Evolutionary conservation across 1,284 basidiomycete species (phyloP), one percentile per base, ranked within the genome.

Genomic region (Heterobasidion irregulare): DNA sequence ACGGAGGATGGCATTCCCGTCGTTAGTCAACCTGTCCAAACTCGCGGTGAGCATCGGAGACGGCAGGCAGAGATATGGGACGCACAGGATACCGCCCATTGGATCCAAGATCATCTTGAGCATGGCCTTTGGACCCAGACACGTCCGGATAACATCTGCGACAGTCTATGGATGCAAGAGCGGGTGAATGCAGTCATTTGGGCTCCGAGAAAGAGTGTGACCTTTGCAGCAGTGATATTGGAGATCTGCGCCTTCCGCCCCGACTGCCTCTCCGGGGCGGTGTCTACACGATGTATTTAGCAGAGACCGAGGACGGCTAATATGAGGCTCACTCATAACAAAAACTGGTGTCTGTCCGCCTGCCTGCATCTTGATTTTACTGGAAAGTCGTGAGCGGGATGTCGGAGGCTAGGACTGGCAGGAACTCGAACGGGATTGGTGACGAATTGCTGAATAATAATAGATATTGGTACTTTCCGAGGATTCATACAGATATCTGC

Each of bases 71-170:
- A 45, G 54, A 36, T 34, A 7, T 15, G 38, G 15, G 16, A 78
- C 89, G 66, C 62, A 94, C 92, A 96, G 66, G 63, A 97, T 97
- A 54, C 94, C 94, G 56, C 94, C 94, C 94, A 97, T 97, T 2
- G 94, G 94, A 75, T 98, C 94, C 50, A 98, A 75, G 64, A 98
- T 98, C 96, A 99, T 99, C 80, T 99, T 99, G 59, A 98, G 78
- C 96, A 98, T 99, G 47, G 95, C 87, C 69, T 97, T 96, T 4
- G 96, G 96, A 6, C 97, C 96, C 36, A 98, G 73, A 82, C 96
- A 99, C 63, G 95, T 98, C 60, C 95, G 75, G 64, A 99, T 98
- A n/a, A 99, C 94, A 79, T 98, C 96, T 62, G 96, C 92, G 2
- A 99, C 96, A 15, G 94, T 98, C 92, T 95, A 59, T 52, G 44